Conservation (phyloP, 768 basidiomycete genomes). For the Pluteus cervinus region DNA sequence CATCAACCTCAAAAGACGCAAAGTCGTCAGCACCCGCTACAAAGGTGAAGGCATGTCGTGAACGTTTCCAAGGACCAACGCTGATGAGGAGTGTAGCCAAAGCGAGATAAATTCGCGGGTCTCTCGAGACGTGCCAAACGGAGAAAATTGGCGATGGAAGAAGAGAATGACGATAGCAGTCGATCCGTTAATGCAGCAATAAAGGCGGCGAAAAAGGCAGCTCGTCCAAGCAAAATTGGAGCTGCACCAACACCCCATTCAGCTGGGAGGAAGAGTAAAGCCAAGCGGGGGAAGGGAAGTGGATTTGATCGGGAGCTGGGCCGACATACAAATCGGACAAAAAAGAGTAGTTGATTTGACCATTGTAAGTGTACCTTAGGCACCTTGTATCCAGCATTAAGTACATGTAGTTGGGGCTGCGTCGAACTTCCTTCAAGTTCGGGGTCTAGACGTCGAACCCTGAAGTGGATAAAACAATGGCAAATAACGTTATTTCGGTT, state of each 20-base stretch:
- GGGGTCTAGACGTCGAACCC: too few species aligned
- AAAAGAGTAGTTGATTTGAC: conserved; percentile 33
- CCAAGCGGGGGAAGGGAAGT: conserved; percentile 27
- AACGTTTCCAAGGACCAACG: conserved; percentile 2
- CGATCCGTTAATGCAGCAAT: conserved; percentile 66
- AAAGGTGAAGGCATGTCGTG: conserved; percentile 31
- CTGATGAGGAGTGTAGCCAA: conserved; percentile 39
- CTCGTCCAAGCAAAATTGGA: conserved; percentile 72
- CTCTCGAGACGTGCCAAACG: conserved; percentile 85
- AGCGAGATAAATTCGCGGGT: conserved; percentile 74
- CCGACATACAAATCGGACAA: conserved; percentile 41
- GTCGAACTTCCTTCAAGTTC: too few species aligned
- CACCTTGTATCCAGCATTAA: too few species aligned
- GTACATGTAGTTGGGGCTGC: too few species aligned
- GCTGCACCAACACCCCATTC: conserved; percentile 29
- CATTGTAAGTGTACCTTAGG: too few species aligned
- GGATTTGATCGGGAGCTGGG: conserved; percentile 61
- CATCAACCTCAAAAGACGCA: too few species aligned
- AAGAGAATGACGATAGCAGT: conserved; percentile 62
- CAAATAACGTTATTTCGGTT: too few species aligned
- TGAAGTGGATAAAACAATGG: too few species aligned
- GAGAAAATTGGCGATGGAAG: conserved; percentile 80
- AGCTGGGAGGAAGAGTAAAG: conserved; percentile 28
- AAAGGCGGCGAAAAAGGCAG: conserved; percentile 80
- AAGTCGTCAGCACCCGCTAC: conserved; percentile 24